Evolutionary conservation across 2,329 filamentous ascomycete species (phyloP), one percentile per base, ranked within the genome.

Genomic region (Fusarium sp.): DNA sequence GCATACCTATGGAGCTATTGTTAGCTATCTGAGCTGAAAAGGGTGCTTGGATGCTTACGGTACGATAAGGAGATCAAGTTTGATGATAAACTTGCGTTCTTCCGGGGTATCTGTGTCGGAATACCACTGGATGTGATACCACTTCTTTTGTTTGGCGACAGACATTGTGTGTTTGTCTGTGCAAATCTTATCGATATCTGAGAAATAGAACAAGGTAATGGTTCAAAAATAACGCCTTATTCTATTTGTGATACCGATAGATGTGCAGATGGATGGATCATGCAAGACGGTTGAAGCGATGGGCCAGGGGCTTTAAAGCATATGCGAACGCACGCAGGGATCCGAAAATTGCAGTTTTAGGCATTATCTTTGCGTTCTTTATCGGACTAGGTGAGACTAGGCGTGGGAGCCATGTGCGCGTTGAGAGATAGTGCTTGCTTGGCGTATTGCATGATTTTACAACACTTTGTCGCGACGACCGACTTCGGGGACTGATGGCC

Each of bases 51-150:
- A 5, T 4, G 23, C 23, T 4, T 23, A 23, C 5, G 75, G 74
- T 9, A 77, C 75, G 46, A 85, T 87, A 77, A 86, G 85, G 56
- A 87, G 85, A 48, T 90, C 90, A 72, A 85, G 86, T 54, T 86
- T 87, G 77, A 50, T 56, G 18, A 73, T 70, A 11, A 73, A 62
- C 45, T 72, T 72, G 23, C 69, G 61, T 2, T 73, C 69, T 3
- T 70, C 49, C 1, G 60, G 55, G 1, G 63, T 57, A 42, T 73
- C 65, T 23, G 48, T 59, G 44, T 66, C 60, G 11, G 59, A 60
- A 6, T 60, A 68, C 69, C 70, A 73, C 33, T 54, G 42, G n/a
- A 64, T 53, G 3, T 67, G 61, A 37, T 67, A 67, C 64, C 64
- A 67, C 61, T 67, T 66, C 50, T 66, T 54, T 56, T 37, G 38